Evolutionary conservation across 441 rosid genomes (phyloP), one percentile per base, ranked within the genome.

Genomic region (Pelargonium fulgidum): DNA sequence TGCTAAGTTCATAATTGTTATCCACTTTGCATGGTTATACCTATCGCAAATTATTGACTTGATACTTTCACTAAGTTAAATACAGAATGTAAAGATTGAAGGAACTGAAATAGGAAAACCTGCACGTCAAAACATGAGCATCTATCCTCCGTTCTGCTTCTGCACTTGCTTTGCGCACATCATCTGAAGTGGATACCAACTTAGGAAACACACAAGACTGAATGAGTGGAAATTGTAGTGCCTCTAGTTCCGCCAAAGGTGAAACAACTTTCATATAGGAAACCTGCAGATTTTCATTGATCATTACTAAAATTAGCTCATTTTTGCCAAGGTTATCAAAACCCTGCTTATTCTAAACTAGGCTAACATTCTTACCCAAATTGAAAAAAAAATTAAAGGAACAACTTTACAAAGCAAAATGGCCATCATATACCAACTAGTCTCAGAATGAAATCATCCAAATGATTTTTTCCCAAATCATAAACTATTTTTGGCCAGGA

Each of bases 141-240:
- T 89, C 92, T 47, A 93, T 89, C 75, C 80, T 87, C 64, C 76
- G 74, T 81, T 91, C 97, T 0, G 96, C 97, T 82, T 89, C 91
- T 58, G 82, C 83, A 66, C 99, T 87, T 12, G 96, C 92, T 80
- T 80, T 88, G 64, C 89, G 83, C 70, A 86, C 92, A 61, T 75
- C 88, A 48, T 83, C 90, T 0, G 68, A 78, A 39, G 85, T 68
- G 45, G 89, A 87, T n/a, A 91, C 89, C 73, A 91, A 75, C 82
- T 86, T 91, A 1, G 88, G 99, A 61, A 87, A 74, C 75, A 88
- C 82, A 70, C 96, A 93, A 70, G 88, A 91, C 47, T 75, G 78
- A 44, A 71, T 61, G 12, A 75, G 75, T 7, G 78, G 54, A 58
- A 71, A 75, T 65, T 62, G 72, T 14, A 71, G 75, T 24, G 96